Conservation (phyloP, 805 yeast species). For the Pachysolen tannophilus region DNA sequence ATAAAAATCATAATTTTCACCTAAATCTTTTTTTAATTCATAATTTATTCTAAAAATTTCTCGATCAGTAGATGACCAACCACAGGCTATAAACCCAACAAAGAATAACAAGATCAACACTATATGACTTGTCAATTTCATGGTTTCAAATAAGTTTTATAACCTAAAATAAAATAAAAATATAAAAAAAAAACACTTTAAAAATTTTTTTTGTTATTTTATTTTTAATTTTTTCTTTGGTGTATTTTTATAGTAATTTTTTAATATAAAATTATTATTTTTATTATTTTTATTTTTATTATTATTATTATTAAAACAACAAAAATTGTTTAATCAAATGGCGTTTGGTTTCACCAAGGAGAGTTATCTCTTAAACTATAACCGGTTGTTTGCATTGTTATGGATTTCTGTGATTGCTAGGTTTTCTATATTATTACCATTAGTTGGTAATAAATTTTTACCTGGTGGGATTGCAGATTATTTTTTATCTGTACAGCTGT, state of each 20-base stretch:
- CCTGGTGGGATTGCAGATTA: constrained; percentile 72
- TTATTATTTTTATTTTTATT: no score
- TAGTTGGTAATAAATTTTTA: constrained; percentile 56
- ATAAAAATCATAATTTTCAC: constrained; percentile 57
- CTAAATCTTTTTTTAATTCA: constrained; percentile 55
- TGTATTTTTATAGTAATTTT: no score
- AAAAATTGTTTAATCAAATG: no score
- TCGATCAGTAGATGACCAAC: constrained; percentile 37
- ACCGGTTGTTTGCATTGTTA: constrained; percentile 26
- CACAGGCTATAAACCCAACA: constrained; percentile 2
- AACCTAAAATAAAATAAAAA: background rate
- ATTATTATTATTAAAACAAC: no score
- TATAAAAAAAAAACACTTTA: no score
- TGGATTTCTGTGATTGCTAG: constrained; percentile 44
- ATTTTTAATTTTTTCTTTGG: background rate
- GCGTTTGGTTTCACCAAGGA: no score
- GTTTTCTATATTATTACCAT: constrained; percentile 44
- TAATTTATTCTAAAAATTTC: constrained; percentile 74
- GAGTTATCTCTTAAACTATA: no score
- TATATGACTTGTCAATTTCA: background rate
- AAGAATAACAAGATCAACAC: background rate
- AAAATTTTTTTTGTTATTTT: constrained; percentile 1
- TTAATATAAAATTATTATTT: no score
- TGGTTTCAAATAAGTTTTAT: background rate
- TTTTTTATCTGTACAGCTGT: constrained; percentile 22